phyloP scores from a whole-genome alignment of 371 early-diverging fungal genomes.

The Rhizopus arrhizus region DNA sequence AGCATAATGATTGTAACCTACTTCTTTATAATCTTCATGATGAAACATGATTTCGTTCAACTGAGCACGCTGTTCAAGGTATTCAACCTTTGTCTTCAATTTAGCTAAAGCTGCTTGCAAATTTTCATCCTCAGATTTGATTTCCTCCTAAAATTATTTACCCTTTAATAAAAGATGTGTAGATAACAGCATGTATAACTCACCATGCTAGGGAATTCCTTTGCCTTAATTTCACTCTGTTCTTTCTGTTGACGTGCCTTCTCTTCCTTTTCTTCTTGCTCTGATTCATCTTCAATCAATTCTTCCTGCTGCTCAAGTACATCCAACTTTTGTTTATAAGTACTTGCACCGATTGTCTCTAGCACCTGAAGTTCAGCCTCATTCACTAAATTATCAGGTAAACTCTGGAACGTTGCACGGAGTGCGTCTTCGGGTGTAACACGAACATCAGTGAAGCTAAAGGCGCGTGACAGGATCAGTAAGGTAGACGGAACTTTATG shows the following conservation, averaged over 20 bases:
- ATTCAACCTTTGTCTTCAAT: slow-evolving; percentile 63
- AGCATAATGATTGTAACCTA: slow-evolving; percentile 15
- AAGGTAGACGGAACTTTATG: slow-evolving; percentile 93
- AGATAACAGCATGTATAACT: slow-evolving; percentile 27
- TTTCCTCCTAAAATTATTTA: not conserved
- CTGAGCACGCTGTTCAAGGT: slow-evolving; percentile 69
- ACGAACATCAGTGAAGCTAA: slow-evolving; percentile 75
- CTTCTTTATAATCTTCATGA: slow-evolving; percentile 70
- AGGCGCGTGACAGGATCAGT: slow-evolving; percentile 89
- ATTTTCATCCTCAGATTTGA: slow-evolving; percentile 3
- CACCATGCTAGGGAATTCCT: slow-evolving; percentile 37
- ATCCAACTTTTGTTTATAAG: slow-evolving; percentile 91
- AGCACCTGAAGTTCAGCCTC: slow-evolving; percentile 89
- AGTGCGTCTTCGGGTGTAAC: slow-evolving; percentile 79
- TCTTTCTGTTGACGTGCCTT: slow-evolving; percentile 44
- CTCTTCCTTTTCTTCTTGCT: slow-evolving; percentile 65
- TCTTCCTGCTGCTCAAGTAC: slow-evolving; percentile 95
- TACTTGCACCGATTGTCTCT: slow-evolving; percentile 85
- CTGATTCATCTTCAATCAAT: slow-evolving; percentile 88
- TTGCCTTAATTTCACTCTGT: slow-evolving; percentile 48
- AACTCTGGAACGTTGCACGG: slow-evolving; percentile 89
- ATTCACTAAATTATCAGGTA: slow-evolving; percentile 86
- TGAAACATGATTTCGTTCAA: slow-evolving; percentile 67
- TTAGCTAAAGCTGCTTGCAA: slow-evolving; percentile 65
- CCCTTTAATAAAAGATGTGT: not conserved